Conservation (phyloP, 2,329 filamentous ascomycete genomes). For the Trichocomaceae sp. region DNA sequence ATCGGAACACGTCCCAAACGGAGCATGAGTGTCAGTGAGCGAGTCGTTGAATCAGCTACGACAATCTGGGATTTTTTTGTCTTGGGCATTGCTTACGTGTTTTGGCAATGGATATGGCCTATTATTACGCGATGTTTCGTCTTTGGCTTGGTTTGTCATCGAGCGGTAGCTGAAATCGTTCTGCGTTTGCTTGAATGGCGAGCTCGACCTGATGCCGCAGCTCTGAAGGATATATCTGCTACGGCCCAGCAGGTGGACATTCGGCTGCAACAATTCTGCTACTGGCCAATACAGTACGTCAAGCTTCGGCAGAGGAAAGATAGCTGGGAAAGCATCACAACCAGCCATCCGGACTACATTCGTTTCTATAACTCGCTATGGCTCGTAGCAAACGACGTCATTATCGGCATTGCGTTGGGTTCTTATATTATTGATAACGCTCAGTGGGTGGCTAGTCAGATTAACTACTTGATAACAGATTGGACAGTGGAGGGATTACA, state of each 20-base stretch:
- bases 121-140: slow-evolving; percentile 67
- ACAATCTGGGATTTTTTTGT: slow-evolving; percentile 72
- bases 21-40: slow-evolving; percentile 84
- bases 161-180: slow-evolving; percentile 71
- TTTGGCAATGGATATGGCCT: slow-evolving; percentile 71
- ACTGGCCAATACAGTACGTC: slow-evolving; percentile 95
- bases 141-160: slow-evolving; percentile 70
- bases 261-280: slow-evolving; percentile 93
- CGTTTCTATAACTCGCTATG: slow-evolving; percentile 98
- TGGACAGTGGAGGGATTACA: slow-evolving; percentile 88
- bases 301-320: slow-evolving; percentile 82
- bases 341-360: slow-evolving; percentile 94
- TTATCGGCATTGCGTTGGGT: slow-evolving; percentile 92
- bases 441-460: slow-evolving; percentile 70
- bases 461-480: slow-evolving; percentile 65
- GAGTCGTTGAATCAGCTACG: slow-evolving; percentile 86
- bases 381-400: slow-evolving; percentile 97
- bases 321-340: slow-evolving; percentile 93
- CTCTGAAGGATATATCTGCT: slow-evolving; percentile 90
- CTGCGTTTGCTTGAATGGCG: slow-evolving; percentile 80
- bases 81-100: slow-evolving; percentile 61
- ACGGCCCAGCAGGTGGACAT: slow-evolving; percentile 98
- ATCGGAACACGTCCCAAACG: slow-evolving; percentile 76
- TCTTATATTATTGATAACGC: slow-evolving; percentile 97
- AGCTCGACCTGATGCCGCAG: slow-evolving; percentile 66